Percentiles rank a stretch among this genome's conserved stretches.
phyloP scores from a whole-genome alignment of 768 basidiomycete species.

The Galerina sulciceps region DNA sequence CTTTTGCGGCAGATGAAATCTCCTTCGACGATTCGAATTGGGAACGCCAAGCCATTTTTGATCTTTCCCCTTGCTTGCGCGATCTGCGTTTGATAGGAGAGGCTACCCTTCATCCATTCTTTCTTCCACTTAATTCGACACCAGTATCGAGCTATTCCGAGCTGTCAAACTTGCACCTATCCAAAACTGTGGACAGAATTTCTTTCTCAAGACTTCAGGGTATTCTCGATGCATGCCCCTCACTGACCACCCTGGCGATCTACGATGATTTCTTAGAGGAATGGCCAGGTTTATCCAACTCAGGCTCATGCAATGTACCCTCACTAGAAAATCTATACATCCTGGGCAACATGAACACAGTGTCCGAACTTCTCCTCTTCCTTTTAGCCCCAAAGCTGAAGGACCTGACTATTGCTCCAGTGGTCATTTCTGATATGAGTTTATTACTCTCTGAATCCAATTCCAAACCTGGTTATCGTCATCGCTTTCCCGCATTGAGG shows the following conservation, averaged over 20 bases:
- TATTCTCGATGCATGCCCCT: slow-evolving; percentile 7
- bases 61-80: neutral
- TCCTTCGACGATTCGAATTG: neutral
- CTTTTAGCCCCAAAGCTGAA: slow-evolving; percentile 14
- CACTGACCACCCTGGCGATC: slow-evolving; percentile 8
- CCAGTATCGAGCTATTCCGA: neutral
- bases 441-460: neutral
- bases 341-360: slow-evolving; percentile 19
- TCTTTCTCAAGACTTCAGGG: slow-evolving; percentile 4
- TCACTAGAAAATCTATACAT: slow-evolving; percentile 14
- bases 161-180: slow-evolving; percentile 11
- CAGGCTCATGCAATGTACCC: slow-evolving; percentile 2
- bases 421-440: slow-evolving; percentile 8
- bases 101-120: neutral
- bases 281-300: neutral
- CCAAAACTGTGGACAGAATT: neutral
- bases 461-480: too few relatives aligned
- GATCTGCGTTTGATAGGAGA: slow-evolving; percentile 14
- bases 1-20: slow-evolving; percentile 4
- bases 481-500: neutral
- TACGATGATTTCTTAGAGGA: slow-evolving; percentile 18
- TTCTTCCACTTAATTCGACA: neutral
- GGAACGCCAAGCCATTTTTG: neutral
- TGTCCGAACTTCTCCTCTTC: slow-evolving; percentile 20
- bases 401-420: slow-evolving; percentile 16